Base-by-base conservation (phyloP, 2,329 filamentous ascomycete genomes). In the Calcarisporium arbuscula region DNA sequence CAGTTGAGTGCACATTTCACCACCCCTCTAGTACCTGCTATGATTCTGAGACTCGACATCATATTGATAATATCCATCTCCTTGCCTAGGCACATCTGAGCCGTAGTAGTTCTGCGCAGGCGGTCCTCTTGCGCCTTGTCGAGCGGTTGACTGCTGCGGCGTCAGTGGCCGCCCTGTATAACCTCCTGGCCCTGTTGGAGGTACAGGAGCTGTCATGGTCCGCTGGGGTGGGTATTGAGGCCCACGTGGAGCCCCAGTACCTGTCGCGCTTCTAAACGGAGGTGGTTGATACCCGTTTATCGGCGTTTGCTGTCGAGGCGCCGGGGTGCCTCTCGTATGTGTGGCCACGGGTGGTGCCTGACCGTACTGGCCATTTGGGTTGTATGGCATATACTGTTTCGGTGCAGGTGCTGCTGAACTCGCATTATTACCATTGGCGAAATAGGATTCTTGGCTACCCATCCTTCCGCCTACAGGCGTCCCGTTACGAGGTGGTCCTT, bases 151-250 rank as follows among this genome's bases (percentile, higher is more conserved):
- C 23, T 53, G 29, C 46, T 52, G 41, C 14, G 45, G 41, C 10
- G 48, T 53, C 15, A 49, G 55, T 19, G 50, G 43, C 19, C 53
- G 50, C 16, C 51, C 37, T 19, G 44, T 44, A 34, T 49, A 56
- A 22, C 54, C 55, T 17, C 49, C 47, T 26, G 46, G 45, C 25
- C 47, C 49, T 28, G 55, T 49, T 19, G 49, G 45, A 11, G 58
- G 56, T 35, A 61, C 46, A 5, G 64, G 63, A 5, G 60, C 63
- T 16, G 67, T 70, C 59, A 70, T 60, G 36, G 64, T 69, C 32
- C 68, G 58, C 42, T 60, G 60, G 1, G 64, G 63, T 19, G 59
- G 47, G 23, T 57, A 54, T 10, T 53, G 57, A 25, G 53, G 55
- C 22, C 51, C 57, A 18, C 56, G 45, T 8, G 50, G 47, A 18